Evolutionary conservation across 768 basidiomycete species (phyloP), one percentile per base, ranked within the genome.

Genomic region (Macrocybe gigantea): DNA sequence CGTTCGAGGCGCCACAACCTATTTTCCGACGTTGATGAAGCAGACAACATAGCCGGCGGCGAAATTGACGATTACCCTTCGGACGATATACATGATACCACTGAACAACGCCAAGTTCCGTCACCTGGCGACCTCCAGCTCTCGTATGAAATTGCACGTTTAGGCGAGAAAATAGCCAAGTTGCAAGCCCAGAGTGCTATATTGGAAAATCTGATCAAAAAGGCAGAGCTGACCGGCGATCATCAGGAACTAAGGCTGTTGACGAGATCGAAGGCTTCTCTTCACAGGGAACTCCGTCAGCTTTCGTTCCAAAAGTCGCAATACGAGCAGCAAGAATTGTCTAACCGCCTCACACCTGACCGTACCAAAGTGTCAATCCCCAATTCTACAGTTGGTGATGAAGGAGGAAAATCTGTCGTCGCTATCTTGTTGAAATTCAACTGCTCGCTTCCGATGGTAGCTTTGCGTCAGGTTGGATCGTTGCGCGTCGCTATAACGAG

Each of bases 221-320:
- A 95, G 63, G 96, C 96, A 1, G 96, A 98, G 60, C 69, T 98
- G 35, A 91, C 90, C 4, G 96, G 94, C 0, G 93, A 91, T 59
- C 81, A 79, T 1, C 83, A 87, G 56, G 94, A 98, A 64, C 76
- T 95, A 14, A 78, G 77, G 49, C 75, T 98, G 38, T 78, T 98
- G 41, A 79, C 73, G 50, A 87, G 82, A 57, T 94, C 93, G 2
- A 89, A 87, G 61, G 76, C 84, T 7, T 80, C 89, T 0, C 79
- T 98, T 70, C 79, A 73, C 11, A 73, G 91, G 48, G 93, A 98
- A 58, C 70, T 93, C 36, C 75, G 93, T 31, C 85, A 92, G 58
- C 69, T 93, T 2, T 74, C 77, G 46, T 96, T 98, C 65, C 94
- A 96, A 66, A 92, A 87, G 65, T 76, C 78, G 8, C 94, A 97